Evolutionary conservation across 2,329 filamentous ascomycete species (phyloP), one percentile per base, ranked within the genome.

Genomic region (Ascochyta rabiei): DNA sequence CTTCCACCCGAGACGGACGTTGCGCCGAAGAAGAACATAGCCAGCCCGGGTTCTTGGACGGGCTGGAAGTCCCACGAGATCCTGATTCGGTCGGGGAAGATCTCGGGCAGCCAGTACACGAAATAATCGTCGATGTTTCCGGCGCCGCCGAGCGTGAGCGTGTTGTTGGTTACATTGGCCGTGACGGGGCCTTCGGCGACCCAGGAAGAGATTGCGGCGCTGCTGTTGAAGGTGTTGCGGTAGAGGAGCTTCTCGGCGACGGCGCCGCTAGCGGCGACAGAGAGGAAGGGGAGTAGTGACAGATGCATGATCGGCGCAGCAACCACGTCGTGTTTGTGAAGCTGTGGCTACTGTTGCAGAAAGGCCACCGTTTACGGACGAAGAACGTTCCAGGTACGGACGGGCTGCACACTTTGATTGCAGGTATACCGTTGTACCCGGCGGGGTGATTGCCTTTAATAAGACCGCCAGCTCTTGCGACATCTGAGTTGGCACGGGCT

Each of bases 11-110:
- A 56, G 21, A 66, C 56, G 2, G 68, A 61, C 8, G 66, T 60
- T 23, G 69, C 70, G 44, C 68, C 70, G 55, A 73, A 73, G 60
- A 73, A 73, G 59, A 73, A 67, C 67, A 73, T 72, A 35, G 70
- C 70, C 7, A 73, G 63, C 4, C 70, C 70, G 2, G 70, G 70
- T 51, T 73, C 70, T 31, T 62, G 55, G 35, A 63, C 57, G 2
- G 70, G 67, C 8, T 64, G 64, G 53, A 73, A 73, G 6, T 73
- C 70, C 70, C 69, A 73, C 4, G 62, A 69, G 31, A 73, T 63
- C 41, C 70, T 68, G 43, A 73, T 70, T 24, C 60, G 60, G 43
- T 70, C 67, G 9, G 68, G 68, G 48, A 73, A 72, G 12, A 69
- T 56, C 48, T 73, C 67, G 8, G 70, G 70, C 13, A 68, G 57